Evolutionary conservation across 768 basidiomycete species (phyloP), one percentile per base, ranked within the genome.

Genomic region (Agaricus subrufescens): DNA sequence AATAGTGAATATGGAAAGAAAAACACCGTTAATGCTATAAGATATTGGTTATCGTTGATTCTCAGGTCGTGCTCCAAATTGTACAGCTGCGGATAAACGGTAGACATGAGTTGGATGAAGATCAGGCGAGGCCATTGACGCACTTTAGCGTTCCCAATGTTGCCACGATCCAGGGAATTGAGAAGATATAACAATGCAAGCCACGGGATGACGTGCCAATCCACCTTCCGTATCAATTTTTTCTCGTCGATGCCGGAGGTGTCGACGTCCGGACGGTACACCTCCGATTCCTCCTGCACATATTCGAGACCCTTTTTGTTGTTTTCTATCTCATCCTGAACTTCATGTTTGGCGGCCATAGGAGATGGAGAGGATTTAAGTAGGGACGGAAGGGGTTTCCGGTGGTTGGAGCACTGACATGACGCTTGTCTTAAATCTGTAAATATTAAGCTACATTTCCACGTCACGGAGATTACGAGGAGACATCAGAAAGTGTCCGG

Each of bases 111-210:
- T 15, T 58, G 23, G 43, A 30, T 10, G 26, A 45, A 14, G 27
- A 57, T 49, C 47, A 43, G 11, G 12, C 27, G 34, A 40, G 39
- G 63, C 14, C 10, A 27, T 23, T 19, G 40, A 34, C 74, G 50
- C 45, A 86, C 89, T 73, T 82, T 83, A 3, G 87, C 86, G 66
- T 90, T 90, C 42, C 87, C 89, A 62, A 91, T 84, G 52, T 81
- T 87, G 67, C 69, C 79, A 67, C 82, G 69, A 57, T 81, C 79
- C 51, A 91, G 73, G 66, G 87, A 92, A 67, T 82, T 89, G 61
- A 92, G 73, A 27, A 91, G 73, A 66, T 91, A 91, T 25, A 93
- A 72, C 7, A 90, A 62, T 8, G 84, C 76, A 26, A 93, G 70
- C 85, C 87, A 91, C 34, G 91, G 91, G 31, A 92, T 76, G 54